A percentile compares a stretch with the other conserved stretches of the same genome.
These are phyloP conservation scores for Penicillium sp. DNA, from an alignment of 2,329 filamentous ascomycete species.

Conservation along the genomic window DNA sequence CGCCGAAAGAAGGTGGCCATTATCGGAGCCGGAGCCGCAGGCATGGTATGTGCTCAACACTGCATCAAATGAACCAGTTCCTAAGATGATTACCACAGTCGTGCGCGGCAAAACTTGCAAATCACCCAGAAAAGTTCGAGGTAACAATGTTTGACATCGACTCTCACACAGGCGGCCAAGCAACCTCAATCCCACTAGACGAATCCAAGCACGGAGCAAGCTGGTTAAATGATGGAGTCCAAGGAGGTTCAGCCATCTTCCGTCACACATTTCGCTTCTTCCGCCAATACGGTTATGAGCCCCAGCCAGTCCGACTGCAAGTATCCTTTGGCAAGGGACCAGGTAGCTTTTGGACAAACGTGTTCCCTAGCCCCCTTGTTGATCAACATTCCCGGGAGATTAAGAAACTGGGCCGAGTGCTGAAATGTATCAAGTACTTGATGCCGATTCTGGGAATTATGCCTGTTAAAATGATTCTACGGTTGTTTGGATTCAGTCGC, in stretches of 20 bases:
- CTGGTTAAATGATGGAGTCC: slow-evolving; percentile 64
- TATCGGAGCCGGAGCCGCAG: slow-evolving; percentile 64
- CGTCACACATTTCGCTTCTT: slow-evolving; percentile 65
- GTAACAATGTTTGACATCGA: slow-evolving; percentile 64
- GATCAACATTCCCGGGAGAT: slow-evolving; percentile 59
- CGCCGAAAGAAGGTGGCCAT: slow-evolving; percentile 55
- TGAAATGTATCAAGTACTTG: slow-evolving; percentile 57
- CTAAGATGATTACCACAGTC: slow-evolving; percentile 42
- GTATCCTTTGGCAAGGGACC: slow-evolving; percentile 61
- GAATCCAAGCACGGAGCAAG: slow-evolving; percentile 57
- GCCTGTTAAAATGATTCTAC: slow-evolving; percentile 64
- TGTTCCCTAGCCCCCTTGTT: slow-evolving; percentile 59
- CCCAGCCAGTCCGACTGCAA: slow-evolving; percentile 60
- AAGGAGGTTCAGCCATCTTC: slow-evolving; percentile 62
- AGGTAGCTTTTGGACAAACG: slow-evolving; percentile 63
- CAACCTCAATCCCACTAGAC: slow-evolving; percentile 59
- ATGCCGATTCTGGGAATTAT: slow-evolving; percentile 59
- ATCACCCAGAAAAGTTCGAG: slow-evolving; percentile 66
- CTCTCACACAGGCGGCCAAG: slow-evolving; percentile 61
- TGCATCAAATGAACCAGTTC: neutral
- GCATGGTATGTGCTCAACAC: slow-evolving; percentile 50
- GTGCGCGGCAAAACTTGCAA: slow-evolving; percentile 66
- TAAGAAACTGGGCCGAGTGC: slow-evolving; percentile 54
- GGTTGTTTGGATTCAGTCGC: slow-evolving; percentile 66
- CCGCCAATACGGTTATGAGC: slow-evolving; percentile 56